Conservation (phyloP, 2,329 filamentous ascomycete species). For the Hymenoscyphus scutula region DNA sequence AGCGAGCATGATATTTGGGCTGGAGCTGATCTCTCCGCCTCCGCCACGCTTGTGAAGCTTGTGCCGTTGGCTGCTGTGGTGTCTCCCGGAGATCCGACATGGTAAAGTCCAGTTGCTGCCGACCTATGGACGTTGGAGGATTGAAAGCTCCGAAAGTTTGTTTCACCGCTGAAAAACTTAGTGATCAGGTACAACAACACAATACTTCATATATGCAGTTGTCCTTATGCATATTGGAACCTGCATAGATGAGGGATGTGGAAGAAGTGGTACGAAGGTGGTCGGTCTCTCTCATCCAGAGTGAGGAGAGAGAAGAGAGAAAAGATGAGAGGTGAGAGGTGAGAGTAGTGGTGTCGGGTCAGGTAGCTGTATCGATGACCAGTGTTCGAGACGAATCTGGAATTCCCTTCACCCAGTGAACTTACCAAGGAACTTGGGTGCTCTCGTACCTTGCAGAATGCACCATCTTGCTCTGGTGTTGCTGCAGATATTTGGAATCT, state of each 20-base stretch:
- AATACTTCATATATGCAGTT: background rate
- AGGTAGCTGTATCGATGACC: no score
- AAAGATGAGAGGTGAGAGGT: background rate
- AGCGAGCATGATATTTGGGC: background rate
- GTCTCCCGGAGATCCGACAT: background rate
- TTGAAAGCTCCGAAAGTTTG: background rate
- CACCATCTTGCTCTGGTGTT: no score
- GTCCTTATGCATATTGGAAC: background rate
- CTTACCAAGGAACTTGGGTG: no score
- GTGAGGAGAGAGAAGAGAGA: no score
- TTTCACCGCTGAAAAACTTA: background rate
- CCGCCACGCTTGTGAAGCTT: background rate
- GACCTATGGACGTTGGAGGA: no score
- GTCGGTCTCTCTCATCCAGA: no score
- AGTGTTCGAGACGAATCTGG: no score
- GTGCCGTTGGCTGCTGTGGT: no score
- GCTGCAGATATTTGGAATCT: no score
- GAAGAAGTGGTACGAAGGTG: background rate
- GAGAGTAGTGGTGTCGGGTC: background rate
- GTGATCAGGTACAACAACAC: background rate
- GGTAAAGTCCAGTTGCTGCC: no score
- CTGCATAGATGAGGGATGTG: background rate
- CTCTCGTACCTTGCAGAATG: no score
- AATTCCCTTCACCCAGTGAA: no score
- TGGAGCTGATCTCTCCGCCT: background rate